Conservation (phyloP, 345 rosid species). For the Balakata baccata region DNA sequence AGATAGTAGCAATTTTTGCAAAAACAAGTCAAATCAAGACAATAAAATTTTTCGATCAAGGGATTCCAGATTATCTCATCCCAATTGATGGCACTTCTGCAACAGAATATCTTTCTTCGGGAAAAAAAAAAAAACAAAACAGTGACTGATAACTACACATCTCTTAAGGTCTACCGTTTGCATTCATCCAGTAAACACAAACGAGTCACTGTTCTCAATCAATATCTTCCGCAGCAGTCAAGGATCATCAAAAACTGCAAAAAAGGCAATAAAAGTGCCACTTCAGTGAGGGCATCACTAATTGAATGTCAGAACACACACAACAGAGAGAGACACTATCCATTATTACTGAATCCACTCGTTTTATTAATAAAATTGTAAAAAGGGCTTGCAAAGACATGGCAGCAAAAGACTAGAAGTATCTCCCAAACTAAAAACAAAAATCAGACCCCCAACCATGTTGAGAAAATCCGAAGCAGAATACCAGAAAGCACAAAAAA, state of each 20-base stretch:
- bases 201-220: conserved; percentile 4
- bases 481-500: background rate
- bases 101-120: conserved; percentile 9
- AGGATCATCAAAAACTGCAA: conserved; percentile 26
- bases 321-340: no score
- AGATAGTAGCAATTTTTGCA: background rate
- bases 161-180: conserved; percentile 17
- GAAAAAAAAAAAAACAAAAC: conserved; percentile 15
- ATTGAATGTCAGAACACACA: background rate
- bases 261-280: background rate
- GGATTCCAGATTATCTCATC: conserved; percentile 8
- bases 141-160: conserved; percentile 11
- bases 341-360: no score
- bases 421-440: background rate
- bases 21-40: background rate
- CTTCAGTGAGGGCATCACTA: background rate
- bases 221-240: conserved; percentile 17
- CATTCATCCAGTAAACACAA: conserved; percentile 14
- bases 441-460: background rate
- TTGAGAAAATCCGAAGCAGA: background rate
- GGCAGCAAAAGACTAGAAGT: background rate
- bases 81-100: background rate
- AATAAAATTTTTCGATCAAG: background rate
- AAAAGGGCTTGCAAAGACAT: background rate
- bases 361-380: no score